Evolutionary conservation across 805 yeast species (phyloP), one percentile per base, ranked within the genome.

Genomic region (Schizosaccharomyces osmophilus): DNA sequence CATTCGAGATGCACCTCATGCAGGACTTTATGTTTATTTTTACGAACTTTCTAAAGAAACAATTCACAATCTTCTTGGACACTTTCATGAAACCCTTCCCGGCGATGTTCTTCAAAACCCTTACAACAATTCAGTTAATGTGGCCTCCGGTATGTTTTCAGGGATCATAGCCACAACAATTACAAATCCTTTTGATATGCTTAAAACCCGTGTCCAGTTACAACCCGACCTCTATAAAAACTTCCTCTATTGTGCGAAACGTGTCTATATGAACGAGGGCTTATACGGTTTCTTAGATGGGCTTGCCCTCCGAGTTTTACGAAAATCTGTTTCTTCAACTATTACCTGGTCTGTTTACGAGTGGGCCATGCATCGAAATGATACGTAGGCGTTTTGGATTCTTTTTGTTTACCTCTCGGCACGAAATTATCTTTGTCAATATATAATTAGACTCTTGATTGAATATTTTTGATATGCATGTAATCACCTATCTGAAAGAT

Each of bases 281-380:
- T 29, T 77, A 31, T 64, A 71, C 31, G 78, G 82, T 58, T 73
- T 93, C 61, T 89, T 93, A 70, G 83, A 87, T 70, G 98, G 98
- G 0, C 73, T 93, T 39, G 79, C 87, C 51, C 75, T 93, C 66
- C 76, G 98, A 65, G 75, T 93, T 60, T 77, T 84, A 4, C 77
- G 97, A 66, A 93, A 93, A 72, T 95, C 90, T 0, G 70, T 86
- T 59, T 85, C 95, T 71, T 90, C 97, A 0, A 97, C 95, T 1
- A 87, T 93, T 64, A 88, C 95, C 60, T 93, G 98, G 98, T 87
- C 95, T 63, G 83, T 93, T 29, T 93, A 90, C 70, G 98, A 93
- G 15, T 51, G 57, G 57, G 57, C 36, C n/a, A 17, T 45, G 22
- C 51, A 45, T 24, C 51, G 26, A 19, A 45, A 45, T n/a, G 51